These are phyloP conservation scores for Polygonum maritimum DNA, from an alignment of 148 eudicot species.

Conservation along the genomic window DNA sequence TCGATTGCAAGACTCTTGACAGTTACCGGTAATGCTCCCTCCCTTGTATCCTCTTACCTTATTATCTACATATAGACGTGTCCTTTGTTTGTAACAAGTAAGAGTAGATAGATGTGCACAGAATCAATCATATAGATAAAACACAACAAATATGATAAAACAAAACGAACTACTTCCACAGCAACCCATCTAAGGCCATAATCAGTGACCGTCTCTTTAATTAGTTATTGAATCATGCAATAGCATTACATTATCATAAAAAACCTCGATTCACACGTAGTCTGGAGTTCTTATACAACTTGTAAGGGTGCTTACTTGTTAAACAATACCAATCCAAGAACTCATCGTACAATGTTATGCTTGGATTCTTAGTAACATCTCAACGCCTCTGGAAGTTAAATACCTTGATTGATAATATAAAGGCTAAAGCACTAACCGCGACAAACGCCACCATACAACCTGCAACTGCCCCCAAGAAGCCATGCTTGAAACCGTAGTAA, in stretches of 20 bases:
- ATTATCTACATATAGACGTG: neutral
- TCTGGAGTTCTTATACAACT: too few relatives aligned
- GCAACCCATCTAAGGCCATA: too few relatives aligned
- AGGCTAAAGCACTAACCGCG: neutral
- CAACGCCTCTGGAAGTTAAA: constrained; percentile 2
- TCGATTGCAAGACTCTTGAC: constrained; percentile 24
- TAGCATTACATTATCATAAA: too few relatives aligned
- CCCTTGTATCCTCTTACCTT: neutral
- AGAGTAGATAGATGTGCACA: neutral
- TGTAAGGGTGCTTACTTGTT: too few relatives aligned
- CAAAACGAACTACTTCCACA: too few relatives aligned
- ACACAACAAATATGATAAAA: too few relatives aligned
- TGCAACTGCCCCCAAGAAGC: constrained; percentile 4
- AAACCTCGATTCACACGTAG: too few relatives aligned
- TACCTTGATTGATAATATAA: neutral
- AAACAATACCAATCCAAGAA: too few relatives aligned
- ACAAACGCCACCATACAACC: neutral
- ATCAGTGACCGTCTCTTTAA: too few relatives aligned
- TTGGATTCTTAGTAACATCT: neutral
- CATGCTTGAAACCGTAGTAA: constrained; percentile 3
- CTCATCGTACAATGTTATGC: too few relatives aligned
- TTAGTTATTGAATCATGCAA: too few relatives aligned
- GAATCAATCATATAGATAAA: too few relatives aligned
- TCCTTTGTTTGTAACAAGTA: neutral
- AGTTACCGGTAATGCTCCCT: neutral